Percentiles rank a stretch among this genome's conserved stretches.
Conservation (phyloP, 148 eudicot genomes). For the Vaccinium macrocarpon region DNA sequence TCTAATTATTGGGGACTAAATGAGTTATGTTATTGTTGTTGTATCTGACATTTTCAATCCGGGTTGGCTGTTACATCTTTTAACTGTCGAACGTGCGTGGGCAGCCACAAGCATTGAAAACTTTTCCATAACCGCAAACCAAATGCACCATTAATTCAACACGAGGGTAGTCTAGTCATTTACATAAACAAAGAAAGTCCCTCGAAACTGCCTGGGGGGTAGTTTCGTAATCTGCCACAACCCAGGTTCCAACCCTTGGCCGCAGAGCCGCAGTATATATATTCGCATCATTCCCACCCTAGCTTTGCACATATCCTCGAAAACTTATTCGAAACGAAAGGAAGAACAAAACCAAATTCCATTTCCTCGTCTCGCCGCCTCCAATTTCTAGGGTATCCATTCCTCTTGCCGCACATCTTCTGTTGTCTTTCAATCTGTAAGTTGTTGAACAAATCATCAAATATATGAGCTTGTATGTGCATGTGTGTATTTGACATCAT, state of each 20-base stretch:
- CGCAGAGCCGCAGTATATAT: background rate
- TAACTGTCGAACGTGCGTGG: too few species aligned
- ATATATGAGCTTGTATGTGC: background rate
- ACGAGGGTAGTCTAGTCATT: background rate
- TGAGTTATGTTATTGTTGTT: too few species aligned
- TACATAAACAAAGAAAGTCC: background rate
- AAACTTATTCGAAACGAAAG: background rate
- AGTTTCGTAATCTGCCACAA: background rate
- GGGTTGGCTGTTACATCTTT: too few species aligned
- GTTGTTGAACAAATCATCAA: background rate
- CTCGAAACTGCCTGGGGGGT: background rate
- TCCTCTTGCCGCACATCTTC: background rate
- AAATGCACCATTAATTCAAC: background rate
- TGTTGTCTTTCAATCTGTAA: background rate
- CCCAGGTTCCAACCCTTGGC: background rate
- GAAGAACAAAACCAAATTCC: background rate
- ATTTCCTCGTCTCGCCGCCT: background rate
- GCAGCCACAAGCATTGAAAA: too few species aligned
- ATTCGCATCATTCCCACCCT: background rate
- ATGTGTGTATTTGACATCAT: background rate
- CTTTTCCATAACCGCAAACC: background rate
- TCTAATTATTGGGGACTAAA: too few species aligned
- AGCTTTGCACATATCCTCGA: background rate
- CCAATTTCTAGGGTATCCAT: background rate
- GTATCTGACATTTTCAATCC: too few species aligned